Percentiles rank a stretch among this genome's conserved stretches.
Evolutionary conservation across 2,329 filamentous ascomycete species (phyloP).

Genomic region (Sphaerostilbella broomeana): DNA sequence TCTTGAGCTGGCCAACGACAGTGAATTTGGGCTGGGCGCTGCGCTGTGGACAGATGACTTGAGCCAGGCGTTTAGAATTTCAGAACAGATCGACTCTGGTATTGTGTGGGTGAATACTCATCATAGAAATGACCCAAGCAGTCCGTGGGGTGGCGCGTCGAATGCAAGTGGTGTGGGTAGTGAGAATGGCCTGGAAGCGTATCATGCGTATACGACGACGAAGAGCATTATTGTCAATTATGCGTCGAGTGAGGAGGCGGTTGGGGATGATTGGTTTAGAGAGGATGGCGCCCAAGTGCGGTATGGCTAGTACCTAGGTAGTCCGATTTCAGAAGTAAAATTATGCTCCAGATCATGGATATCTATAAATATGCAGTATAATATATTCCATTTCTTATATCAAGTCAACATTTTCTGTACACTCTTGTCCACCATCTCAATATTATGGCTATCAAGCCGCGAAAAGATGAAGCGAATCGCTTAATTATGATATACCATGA

Average conservation of each 20-base stretch:
- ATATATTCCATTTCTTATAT: too few species aligned
- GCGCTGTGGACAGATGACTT: constrained; percentile 71
- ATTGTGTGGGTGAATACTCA: constrained; percentile 55
- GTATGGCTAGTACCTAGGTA: constrained; percentile 22
- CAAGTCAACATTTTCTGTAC: too few species aligned
- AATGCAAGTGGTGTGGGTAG: constrained; percentile 60
- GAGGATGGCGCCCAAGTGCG: constrained; percentile 47
- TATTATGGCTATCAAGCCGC: too few species aligned
- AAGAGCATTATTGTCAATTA: constrained; percentile 68
- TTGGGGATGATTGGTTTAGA: constrained; percentile 62
- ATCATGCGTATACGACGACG: constrained; percentile 50
- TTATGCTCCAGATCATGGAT: too few species aligned
- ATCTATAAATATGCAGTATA: too few species aligned
- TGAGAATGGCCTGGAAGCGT: constrained; percentile 64
- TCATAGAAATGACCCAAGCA: constrained; percentile 65
- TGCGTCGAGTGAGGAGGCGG: constrained; percentile 45
- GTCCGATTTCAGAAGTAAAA: neutral
- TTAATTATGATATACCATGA: too few species aligned
- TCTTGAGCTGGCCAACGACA: constrained; percentile 64
- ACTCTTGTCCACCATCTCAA: too few species aligned
- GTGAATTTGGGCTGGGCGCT: constrained; percentile 69
- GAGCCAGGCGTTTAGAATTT: constrained; percentile 67
- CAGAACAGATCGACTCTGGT: constrained; percentile 63
- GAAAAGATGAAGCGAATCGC: too few species aligned
- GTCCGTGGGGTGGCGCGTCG: constrained; percentile 62